These are phyloP conservation scores for Fusarium siculi DNA, from an alignment of 2,329 filamentous ascomycete species.

Conservation along the genomic window DNA sequence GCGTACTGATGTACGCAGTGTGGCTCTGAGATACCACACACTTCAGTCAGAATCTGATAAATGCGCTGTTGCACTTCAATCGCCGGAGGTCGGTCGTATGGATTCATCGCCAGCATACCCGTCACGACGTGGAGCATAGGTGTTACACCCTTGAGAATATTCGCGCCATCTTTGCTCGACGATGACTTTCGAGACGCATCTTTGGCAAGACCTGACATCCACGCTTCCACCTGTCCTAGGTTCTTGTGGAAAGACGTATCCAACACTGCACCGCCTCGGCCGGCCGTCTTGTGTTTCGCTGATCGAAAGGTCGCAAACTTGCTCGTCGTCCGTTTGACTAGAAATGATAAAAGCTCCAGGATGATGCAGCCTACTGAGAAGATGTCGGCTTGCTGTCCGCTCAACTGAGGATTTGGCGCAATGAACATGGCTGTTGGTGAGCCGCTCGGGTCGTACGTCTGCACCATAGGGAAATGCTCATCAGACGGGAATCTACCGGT, in stretches of 20 bases:
- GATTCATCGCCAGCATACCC: conserved; percentile 64
- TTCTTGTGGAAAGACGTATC: conserved; percentile 81
- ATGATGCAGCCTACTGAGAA: conserved; percentile 80
- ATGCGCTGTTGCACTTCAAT: conserved; percentile 63
- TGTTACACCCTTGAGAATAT: conserved; percentile 61
- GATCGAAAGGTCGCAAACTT: conserved; percentile 75
- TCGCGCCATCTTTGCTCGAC: conserved; percentile 52
- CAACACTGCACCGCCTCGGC: conserved; percentile 68
- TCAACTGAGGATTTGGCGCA: conserved; percentile 56
- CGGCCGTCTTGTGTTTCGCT: conserved; percentile 69
- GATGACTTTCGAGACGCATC: conserved; percentile 63
- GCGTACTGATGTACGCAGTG: conserved; percentile 65
- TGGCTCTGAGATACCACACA: conserved; percentile 59
- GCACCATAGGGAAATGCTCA: conserved; percentile 52
- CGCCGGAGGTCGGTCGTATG: conserved; percentile 64
- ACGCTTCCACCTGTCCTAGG: conserved; percentile 72
- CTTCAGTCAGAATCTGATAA: conserved; percentile 62
- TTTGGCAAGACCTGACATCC: conserved; percentile 71
- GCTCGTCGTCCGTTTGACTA: conserved; percentile 73
- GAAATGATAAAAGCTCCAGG: conserved; percentile 75
- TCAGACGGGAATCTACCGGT: conserved; percentile 51
- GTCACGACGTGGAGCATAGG: conserved; percentile 64
- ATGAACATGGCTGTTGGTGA: conserved; percentile 50
- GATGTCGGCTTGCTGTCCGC: conserved; percentile 72
- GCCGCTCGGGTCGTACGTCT: conserved; percentile 40